These are phyloP conservation scores for Knufia petricola DNA, from an alignment of 2,329 filamentous ascomycete genomes.

Conservation along the genomic window DNA sequence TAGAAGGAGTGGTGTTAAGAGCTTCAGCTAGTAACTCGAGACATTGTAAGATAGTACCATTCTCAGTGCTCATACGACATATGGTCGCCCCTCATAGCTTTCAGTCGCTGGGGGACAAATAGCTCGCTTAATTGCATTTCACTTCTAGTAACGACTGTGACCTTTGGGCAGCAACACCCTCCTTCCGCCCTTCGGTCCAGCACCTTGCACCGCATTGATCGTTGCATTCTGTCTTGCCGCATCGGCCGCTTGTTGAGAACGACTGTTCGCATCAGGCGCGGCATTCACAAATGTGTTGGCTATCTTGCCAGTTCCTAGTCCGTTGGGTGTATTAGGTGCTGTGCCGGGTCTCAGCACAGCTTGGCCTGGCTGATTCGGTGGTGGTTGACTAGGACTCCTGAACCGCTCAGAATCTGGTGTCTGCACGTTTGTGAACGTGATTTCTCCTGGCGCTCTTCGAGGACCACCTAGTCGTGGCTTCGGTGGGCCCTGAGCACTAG, in stretches of 20 bases:
- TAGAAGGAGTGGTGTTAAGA: no score
- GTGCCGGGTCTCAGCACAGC: neutral
- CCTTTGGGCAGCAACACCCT: constrained; percentile 8
- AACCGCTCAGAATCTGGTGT: constrained; percentile 6
- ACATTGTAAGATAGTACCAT: no score
- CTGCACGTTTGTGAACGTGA: constrained; percentile 3
- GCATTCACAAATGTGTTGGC: constrained; percentile 33
- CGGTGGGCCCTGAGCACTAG: neutral
- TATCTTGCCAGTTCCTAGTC: constrained; percentile 26
- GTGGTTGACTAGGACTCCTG: neutral
- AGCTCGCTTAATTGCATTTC: no score
- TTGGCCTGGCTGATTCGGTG: neutral
- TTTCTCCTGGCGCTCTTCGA: constrained; percentile 1
- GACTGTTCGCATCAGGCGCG: neutral
- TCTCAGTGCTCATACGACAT: no score
- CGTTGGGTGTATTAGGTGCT: neutral
- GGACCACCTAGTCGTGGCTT: neutral
- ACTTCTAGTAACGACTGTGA: neutral
- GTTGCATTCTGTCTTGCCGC: constrained; percentile 17
- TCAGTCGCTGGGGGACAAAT: no score
- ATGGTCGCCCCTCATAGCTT: no score
- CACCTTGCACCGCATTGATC: constrained; percentile 18
- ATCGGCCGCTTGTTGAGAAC: constrained; percentile 10
- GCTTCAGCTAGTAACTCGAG: no score
- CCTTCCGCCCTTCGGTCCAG: constrained; percentile 8